Base-by-base conservation (phyloP, 2,329 filamentous ascomycete genomes). In the Stemphylium beticola region DNA sequence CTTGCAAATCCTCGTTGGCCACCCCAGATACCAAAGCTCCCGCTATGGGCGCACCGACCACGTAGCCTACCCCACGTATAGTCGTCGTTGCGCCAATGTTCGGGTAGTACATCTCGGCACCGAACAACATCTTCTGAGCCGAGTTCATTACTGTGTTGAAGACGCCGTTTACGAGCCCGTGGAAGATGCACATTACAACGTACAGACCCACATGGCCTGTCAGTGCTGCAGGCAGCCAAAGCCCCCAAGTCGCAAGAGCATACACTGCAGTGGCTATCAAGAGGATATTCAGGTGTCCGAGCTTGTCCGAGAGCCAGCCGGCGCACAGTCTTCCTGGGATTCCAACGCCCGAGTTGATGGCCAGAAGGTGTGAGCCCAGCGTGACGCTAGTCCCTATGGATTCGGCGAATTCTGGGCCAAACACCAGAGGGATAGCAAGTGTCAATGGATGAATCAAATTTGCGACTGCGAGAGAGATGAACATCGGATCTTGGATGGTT, bases 221-320 rank as follows among this genome's bases (percentile, higher is more conserved):
- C 4, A 46, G 37, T 18, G 64, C 63, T 6, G 63, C 52, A 4
- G 60, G 42, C 12, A 67, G 55, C 64, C 66, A 69, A 10, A 68
- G 39, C 1, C 42, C 43, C 57, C 60, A 65, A 14, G 58, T 60
- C n/a, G 54, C 53, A 2, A 66, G 15, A 4, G 52, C 59, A 31
- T 58, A 67, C 10, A 55, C 40, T 2, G 34, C 33, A 12, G 55
- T 64, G 7, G 76, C 79, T 15, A 79, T 15, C 3, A 81, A 67
- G 3, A 83, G 69, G 26, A 77, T 77, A 58, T 83, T 83, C 55
- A 81, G 79, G 20, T 81, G 74, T 0, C 81, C 81, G 3, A 79
- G 65, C 3, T 73, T 74, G 62, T 83, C 81, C 20, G 79, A 79
- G 0, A 77, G 74, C 45, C 76, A 78, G 4, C 81, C 81, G 1